These are phyloP conservation scores for Phytophthora meadii DNA, from an alignment of 352 stramenopile genomes.

Conservation along the genomic window DNA sequence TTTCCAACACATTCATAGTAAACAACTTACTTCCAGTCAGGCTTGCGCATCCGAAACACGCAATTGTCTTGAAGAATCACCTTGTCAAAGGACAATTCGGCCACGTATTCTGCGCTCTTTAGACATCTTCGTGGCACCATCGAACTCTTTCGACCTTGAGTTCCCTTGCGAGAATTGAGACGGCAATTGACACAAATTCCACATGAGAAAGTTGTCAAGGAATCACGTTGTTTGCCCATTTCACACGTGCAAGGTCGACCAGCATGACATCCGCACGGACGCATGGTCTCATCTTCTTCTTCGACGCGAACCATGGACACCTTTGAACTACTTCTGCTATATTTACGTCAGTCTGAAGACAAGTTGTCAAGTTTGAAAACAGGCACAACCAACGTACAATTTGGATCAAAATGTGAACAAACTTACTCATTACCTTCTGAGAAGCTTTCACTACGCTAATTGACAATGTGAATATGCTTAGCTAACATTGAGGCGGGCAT, in stretches of 20 bases:
- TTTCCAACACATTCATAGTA: no score
- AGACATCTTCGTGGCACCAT: conserved; percentile 46
- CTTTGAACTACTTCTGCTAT: conserved; percentile 10
- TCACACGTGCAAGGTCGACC: conserved; percentile 69
- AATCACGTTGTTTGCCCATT: conserved; percentile 34
- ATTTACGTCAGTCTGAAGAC: no score
- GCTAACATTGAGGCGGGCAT: conserved; percentile 38
- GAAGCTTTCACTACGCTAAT: conserved; percentile 33
- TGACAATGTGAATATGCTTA: conserved; percentile 26
- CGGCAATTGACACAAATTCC: conserved; percentile 68
- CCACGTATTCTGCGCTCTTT: conserved; percentile 52
- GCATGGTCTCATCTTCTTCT: conserved; percentile 60
- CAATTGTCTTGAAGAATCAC: conserved; percentile 48
- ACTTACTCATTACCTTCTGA: conserved; percentile 20
- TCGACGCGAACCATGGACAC: conserved; percentile 33
- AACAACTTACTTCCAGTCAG: conserved; percentile 62
- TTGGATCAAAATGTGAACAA: no score
- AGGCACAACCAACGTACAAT: no score
- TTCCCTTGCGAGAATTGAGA: conserved; percentile 47
- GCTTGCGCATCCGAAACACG: conserved; percentile 63
- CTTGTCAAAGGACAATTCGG: conserved; percentile 46
- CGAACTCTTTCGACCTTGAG: conserved; percentile 22
- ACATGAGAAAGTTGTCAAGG: conserved; percentile 34
- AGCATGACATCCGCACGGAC: conserved; percentile 61
- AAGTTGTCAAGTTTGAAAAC: no score